Percentiles rank a stretch among this genome's conserved stretches.
Evolutionary conservation across 306 rosid genomes (phyloP).

Genomic region (Trifolium repens): DNA sequence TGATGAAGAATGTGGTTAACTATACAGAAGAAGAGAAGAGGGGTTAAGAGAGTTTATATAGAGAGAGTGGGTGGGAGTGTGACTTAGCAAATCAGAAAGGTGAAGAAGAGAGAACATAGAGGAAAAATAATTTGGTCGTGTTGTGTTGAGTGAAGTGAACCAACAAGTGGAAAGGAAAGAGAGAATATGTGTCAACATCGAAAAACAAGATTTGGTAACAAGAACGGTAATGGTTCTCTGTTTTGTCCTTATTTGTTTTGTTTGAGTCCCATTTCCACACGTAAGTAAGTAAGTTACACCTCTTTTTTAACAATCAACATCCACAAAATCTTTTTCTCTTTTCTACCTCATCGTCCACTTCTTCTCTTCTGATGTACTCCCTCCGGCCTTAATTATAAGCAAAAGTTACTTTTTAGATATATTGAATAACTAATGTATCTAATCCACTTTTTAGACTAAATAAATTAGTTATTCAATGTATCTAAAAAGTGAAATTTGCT

Average conservation of each 20-base stretch:
- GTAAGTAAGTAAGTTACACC: background rate
- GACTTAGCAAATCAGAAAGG: conserved; percentile 44
- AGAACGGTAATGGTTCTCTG: background rate
- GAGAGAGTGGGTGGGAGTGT: conserved; percentile 23
- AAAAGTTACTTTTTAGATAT: too few species aligned
- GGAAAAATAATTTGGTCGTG: conserved; percentile 1
- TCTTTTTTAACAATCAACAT: background rate
- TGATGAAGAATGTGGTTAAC: conserved; percentile 33
- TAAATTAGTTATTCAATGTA: too few species aligned
- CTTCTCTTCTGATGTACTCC: background rate
- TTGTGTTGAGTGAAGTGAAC: background rate
- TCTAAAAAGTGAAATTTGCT: too few species aligned
- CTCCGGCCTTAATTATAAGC: too few species aligned
- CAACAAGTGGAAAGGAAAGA: conserved; percentile 51
- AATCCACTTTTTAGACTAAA: too few species aligned
- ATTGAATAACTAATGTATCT: too few species aligned
- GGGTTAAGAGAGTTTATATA: conserved; percentile 1
- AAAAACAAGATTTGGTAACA: background rate
- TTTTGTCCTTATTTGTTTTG: background rate
- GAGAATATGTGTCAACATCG: conserved; percentile 57
- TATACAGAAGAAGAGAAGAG: background rate
- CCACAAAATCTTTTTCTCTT: background rate
- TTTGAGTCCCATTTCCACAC: conserved; percentile 1
- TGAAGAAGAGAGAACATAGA: background rate
- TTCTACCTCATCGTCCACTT: background rate